Conservation (phyloP, 2,329 filamentous ascomycete genomes). For the Teratosphaeria viscida region DNA sequence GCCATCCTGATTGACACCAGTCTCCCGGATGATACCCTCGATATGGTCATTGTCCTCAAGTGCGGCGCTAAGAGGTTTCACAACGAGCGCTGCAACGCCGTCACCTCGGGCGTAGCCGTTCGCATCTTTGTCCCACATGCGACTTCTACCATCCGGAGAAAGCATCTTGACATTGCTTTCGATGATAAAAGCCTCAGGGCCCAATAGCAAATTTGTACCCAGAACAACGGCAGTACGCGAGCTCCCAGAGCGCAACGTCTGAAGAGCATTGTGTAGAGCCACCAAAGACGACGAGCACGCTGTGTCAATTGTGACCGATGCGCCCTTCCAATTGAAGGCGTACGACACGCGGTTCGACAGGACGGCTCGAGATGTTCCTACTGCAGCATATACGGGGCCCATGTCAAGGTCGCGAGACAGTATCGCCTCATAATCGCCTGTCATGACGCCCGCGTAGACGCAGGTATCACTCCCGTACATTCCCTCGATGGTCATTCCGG, state of each 20-base stretch:
- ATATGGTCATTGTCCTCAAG: neutral
- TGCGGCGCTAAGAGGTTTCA: neutral
- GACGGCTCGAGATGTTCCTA: neutral
- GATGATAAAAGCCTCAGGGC: neutral
- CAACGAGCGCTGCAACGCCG: neutral
- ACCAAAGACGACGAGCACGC: neutral
- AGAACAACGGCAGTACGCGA: neutral
- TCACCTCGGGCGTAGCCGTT: neutral
- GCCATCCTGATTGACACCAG: constrained; percentile 28
- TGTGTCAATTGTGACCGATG: neutral
- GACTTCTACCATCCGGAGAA: neutral
- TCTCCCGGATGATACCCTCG: constrained; percentile 27
- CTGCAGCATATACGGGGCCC: neutral
- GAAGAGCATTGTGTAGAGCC: neutral
- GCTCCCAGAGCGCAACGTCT: neutral
- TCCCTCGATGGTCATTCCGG: no score
- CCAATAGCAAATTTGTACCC: neutral
- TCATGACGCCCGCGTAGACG: no score
- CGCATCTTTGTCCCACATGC: neutral
- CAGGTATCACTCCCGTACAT: no score
- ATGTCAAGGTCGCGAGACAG: no score
- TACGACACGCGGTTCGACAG: neutral
- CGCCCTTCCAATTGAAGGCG: neutral
- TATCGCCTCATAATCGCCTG: no score
- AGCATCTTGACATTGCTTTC: neutral